Conservation (phyloP, 2,329 filamentous ascomycete species). For the Mycosphaerella arachidis region DNA sequence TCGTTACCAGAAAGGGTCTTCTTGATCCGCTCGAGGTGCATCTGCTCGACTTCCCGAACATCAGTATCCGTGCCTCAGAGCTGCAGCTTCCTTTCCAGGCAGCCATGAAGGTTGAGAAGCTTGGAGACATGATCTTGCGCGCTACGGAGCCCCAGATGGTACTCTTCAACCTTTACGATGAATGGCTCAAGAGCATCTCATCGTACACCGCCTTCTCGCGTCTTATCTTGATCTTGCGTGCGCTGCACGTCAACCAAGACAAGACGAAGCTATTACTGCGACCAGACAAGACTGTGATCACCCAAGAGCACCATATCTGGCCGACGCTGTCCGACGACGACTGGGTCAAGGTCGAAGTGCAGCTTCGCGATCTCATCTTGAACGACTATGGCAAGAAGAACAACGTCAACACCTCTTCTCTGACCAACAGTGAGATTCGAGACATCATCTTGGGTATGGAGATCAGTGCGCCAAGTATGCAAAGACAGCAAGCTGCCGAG, state of each 20-base stretch:
- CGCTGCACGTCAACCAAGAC: constrained; percentile 94
- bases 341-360: constrained; percentile 99
- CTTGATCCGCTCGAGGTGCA: constrained; percentile 96
- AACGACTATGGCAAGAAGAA: constrained; percentile 99
- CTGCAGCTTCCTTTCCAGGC: constrained; percentile 97
- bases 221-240: constrained; percentile 85
- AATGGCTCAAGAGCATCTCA: constrained; percentile 97
- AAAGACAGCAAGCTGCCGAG: constrained; percentile 95
- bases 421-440: constrained; percentile 94
- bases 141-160: constrained; percentile 99
- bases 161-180: constrained; percentile 96
- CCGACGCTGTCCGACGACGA: constrained; percentile 89
- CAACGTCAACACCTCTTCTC: constrained; percentile 95
- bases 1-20: constrained; percentile 95
- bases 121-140: constrained; percentile 96
- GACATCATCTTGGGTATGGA: constrained; percentile 99
- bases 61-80: constrained; percentile 95
- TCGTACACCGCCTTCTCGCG: constrained; percentile 98
- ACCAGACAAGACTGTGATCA: constrained; percentile 97
- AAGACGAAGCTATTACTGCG: constrained; percentile 95
- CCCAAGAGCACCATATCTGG: constrained; percentile 98
- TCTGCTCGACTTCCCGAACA: constrained; percentile 96
- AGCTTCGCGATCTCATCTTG: constrained; percentile 88
- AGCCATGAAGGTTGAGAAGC: constrained; percentile 99
- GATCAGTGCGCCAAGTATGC: constrained; percentile 95